These are phyloP conservation scores for Cercospora zeae-maydis DNA, from an alignment of 2,329 filamentous ascomycete species.

Conservation along the genomic window DNA sequence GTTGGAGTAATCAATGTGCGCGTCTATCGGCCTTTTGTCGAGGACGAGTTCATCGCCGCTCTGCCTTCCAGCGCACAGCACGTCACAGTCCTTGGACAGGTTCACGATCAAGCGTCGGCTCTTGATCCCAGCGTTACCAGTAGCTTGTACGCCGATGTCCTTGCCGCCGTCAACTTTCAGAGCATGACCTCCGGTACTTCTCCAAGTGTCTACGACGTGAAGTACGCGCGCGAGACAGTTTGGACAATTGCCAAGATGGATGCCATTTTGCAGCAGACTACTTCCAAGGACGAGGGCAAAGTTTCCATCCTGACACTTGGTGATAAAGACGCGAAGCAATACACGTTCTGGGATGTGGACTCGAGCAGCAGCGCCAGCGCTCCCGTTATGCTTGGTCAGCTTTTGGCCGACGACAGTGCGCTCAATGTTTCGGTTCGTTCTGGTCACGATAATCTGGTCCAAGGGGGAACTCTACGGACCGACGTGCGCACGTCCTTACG, in stretches of 20 bases:
- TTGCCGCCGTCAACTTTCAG: conserved; percentile 79
- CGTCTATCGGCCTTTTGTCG: conserved; percentile 90
- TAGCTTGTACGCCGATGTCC: conserved; percentile 84
- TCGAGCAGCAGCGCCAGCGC: conserved; percentile 64
- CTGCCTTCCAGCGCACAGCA: conserved; percentile 72
- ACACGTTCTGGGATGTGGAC: conserved; percentile 90
- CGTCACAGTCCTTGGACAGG: conserved; percentile 85
- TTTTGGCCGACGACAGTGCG: conserved; percentile 58
- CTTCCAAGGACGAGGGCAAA: conserved; percentile 39
- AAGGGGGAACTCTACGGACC: conserved; percentile 75
- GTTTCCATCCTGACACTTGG: conserved; percentile 40
- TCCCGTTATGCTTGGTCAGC: conserved; percentile 58
- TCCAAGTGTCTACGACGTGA: conserved; percentile 73
- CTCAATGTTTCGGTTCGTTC: conserved; percentile 60
- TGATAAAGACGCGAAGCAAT: conserved; percentile 63
- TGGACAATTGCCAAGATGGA: conserved; percentile 58
- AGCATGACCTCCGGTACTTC: conserved; percentile 57
- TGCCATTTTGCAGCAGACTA: conserved; percentile 47
- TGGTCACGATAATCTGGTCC: conserved; percentile 60
- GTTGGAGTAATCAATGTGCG: conserved; percentile 88
- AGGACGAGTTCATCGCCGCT: conserved; percentile 83
- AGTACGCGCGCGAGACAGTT: conserved; percentile 73
- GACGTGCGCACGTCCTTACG: conserved; percentile 82
- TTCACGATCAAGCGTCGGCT: conserved; percentile 68
- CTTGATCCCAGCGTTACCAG: conserved; percentile 74